Evolutionary conservation across 192 early-diverging fungal genomes (phyloP).

Genomic region (Backusella sp.): DNA sequence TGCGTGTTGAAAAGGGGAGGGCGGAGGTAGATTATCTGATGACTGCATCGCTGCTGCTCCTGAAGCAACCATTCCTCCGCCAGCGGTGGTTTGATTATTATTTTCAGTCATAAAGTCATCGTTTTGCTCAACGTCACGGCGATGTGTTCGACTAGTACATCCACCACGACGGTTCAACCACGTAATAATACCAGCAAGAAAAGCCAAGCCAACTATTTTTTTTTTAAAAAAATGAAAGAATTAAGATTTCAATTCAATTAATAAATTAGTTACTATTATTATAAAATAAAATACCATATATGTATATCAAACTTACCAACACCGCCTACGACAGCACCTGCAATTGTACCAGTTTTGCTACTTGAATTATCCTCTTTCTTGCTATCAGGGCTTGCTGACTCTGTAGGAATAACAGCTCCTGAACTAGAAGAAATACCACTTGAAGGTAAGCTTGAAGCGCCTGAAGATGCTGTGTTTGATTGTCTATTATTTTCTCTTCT

Average conservation of each 20-base stretch:
- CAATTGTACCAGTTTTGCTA: conserved; percentile 20
- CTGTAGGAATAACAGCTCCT: neutral
- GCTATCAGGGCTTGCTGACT: neutral
- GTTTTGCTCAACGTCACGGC: neutral
- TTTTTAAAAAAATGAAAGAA: neutral
- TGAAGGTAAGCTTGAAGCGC: neutral
- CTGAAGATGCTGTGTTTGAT: neutral
- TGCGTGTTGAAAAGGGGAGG: conserved; percentile 22
- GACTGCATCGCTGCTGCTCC: conserved; percentile 4
- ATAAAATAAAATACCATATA: neutral
- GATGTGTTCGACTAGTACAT: conserved; percentile 20
- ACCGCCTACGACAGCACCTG: conserved; percentile 18
- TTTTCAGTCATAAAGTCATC: conserved; percentile 20
- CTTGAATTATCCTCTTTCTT: neutral
- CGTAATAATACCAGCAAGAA: conserved; percentile 30
- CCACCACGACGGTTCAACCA: conserved; percentile 36
- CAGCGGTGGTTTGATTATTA: neutral
- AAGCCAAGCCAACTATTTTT: conserved; percentile 28
- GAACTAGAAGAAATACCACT: neutral
- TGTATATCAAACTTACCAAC: conserved; percentile 8
- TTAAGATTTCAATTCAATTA: neutral
- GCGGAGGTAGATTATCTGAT: conserved; percentile 13
- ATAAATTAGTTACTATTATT: neutral
- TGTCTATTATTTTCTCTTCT: neutral
- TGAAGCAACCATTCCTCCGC: conserved; percentile 1